Percentiles rank a stretch among this genome's conserved stretches.
phyloP scores from a whole-genome alignment of 768 basidiomycete species.

The Lentinula guzmanii region DNA sequence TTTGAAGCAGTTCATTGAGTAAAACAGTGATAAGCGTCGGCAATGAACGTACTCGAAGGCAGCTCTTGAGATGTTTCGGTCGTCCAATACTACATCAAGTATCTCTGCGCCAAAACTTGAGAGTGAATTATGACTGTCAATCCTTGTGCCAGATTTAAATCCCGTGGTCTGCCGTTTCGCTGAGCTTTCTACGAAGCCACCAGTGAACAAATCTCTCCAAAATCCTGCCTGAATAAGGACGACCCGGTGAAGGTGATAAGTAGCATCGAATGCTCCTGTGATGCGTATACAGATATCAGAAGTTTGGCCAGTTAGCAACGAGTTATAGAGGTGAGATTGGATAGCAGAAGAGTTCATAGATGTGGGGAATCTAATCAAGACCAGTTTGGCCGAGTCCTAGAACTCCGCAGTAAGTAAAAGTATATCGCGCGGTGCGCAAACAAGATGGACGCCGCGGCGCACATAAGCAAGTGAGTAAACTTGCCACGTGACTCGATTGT shows the following conservation, averaged over 20 bases:
- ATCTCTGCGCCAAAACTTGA: conserved; percentile 32
- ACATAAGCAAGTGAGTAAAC: no score
- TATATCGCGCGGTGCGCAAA: no score
- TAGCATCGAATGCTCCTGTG: conserved; percentile 50
- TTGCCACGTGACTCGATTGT: no score
- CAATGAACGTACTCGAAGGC: conserved; percentile 78
- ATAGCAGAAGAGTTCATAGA: conserved; percentile 29
- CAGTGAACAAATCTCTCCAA: conserved; percentile 82
- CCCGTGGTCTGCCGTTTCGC: neutral
- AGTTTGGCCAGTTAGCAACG: conserved; percentile 66
- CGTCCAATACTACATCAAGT: conserved; percentile 71
- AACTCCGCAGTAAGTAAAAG: no score
- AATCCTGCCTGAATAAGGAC: conserved; percentile 86
- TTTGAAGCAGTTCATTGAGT: conserved; percentile 18
- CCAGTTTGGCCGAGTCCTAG: no score
- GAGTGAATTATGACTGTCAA: conserved; percentile 13
- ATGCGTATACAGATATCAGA: conserved; percentile 76
- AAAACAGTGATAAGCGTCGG: neutral
- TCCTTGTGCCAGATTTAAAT: neutral
- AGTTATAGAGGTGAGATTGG: conserved; percentile 70
- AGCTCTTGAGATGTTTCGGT: conserved; percentile 82
- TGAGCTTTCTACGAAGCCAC: conserved; percentile 65
- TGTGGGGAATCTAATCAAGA: neutral
- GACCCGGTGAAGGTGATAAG: conserved; percentile 78
- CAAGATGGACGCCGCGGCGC: no score